Conservation (phyloP, 805 yeast genomes). For the Lipomyces chichibuensis region DNA sequence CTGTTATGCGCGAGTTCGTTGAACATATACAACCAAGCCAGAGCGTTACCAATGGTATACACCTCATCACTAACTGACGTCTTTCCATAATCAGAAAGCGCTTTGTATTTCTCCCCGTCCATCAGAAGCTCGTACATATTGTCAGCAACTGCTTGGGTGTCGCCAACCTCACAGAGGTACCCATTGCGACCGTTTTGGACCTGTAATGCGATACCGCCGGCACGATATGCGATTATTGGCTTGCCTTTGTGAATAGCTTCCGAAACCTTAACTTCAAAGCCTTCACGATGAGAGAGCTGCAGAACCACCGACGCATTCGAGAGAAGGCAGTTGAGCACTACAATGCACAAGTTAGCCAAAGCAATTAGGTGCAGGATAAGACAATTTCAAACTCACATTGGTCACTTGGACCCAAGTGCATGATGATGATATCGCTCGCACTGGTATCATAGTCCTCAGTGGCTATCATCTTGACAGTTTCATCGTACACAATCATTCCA, state of each 20-base stretch:
- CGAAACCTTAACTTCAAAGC: constrained; percentile 36
- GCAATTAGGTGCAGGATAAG: not conserved
- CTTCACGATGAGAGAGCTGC: constrained; percentile 35
- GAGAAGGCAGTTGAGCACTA: constrained; percentile 30
- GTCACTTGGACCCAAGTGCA: constrained; percentile 35
- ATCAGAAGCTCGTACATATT: constrained; percentile 22
- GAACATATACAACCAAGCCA: constrained; percentile 32
- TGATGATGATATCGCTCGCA: constrained; percentile 29
- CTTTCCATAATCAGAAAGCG: constrained; percentile 13
- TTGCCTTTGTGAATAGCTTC: constrained; percentile 35
- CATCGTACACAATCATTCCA: constrained; percentile 30
- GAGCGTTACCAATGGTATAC: constrained; percentile 29
- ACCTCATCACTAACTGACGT: constrained; percentile 34
- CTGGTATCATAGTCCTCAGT: constrained; percentile 20
- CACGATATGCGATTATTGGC: constrained; percentile 30
- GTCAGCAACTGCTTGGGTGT: constrained; percentile 28
- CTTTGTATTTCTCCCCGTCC: constrained; percentile 15
- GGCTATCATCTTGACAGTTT: constrained; percentile 22
- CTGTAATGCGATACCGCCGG: constrained; percentile 34
- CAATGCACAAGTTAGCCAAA: constrained; percentile 2
- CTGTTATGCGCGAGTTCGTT: constrained; percentile 28
- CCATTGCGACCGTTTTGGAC: constrained; percentile 27
- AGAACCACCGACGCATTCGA: constrained; percentile 32
- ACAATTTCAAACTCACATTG: constrained; percentile 15
- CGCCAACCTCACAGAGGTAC: constrained; percentile 27